Percentiles rank a stretch among this genome's conserved stretches.
Evolutionary conservation across 805 yeast genomes (phyloP).

Genomic region (Candida ipomoeae): DNA sequence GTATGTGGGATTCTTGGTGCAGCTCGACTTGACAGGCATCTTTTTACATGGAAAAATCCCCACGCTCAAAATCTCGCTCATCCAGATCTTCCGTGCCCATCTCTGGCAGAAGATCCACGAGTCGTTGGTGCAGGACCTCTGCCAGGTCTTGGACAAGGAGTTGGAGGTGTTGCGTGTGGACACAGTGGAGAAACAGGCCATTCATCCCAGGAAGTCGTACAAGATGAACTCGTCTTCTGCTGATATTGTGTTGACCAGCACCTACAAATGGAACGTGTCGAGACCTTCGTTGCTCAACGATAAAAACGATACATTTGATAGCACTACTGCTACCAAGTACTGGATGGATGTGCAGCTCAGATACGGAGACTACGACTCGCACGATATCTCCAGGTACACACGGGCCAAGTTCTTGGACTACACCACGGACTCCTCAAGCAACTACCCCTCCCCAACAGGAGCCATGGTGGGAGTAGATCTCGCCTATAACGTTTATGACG

Average conservation of each 20-base stretch:
- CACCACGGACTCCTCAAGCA: slow-evolving; percentile 77
- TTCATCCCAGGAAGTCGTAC: slow-evolving; percentile 96
- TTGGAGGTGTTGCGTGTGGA: slow-evolving; percentile 79
- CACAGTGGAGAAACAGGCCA: slow-evolving; percentile 81
- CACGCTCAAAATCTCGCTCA: slow-evolving; percentile 88
- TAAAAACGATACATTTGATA: slow-evolving; percentile 58
- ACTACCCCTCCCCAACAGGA: slow-evolving; percentile 93
- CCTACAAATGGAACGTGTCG: slow-evolving; percentile 78
- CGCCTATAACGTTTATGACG: slow-evolving; percentile 93
- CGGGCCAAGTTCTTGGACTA: slow-evolving; percentile 91
- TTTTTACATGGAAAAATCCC: slow-evolving; percentile 98
- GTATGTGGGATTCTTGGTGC: slow-evolving; percentile 95
- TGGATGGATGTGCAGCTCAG: slow-evolving; percentile 96
- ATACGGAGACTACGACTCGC: slow-evolving; percentile 97
- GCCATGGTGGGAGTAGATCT: slow-evolving; percentile 85
- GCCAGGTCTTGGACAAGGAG: slow-evolving; percentile 88
- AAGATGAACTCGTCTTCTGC: slow-evolving; percentile 96
- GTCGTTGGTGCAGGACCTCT: slow-evolving; percentile 85
- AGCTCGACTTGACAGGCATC: slow-evolving; percentile 92
- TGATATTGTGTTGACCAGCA: slow-evolving; percentile 73
- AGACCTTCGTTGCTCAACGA: slow-evolving; percentile 78
- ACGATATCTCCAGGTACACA: slow-evolving; percentile 90
- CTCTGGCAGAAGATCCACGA: slow-evolving; percentile 99
- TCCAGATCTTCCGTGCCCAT: slow-evolving; percentile 96
- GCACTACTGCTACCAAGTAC: slow-evolving; percentile 61